Conservation (phyloP, 1,139 yeast genomes). For the Geotrichum fermentans region DNA sequence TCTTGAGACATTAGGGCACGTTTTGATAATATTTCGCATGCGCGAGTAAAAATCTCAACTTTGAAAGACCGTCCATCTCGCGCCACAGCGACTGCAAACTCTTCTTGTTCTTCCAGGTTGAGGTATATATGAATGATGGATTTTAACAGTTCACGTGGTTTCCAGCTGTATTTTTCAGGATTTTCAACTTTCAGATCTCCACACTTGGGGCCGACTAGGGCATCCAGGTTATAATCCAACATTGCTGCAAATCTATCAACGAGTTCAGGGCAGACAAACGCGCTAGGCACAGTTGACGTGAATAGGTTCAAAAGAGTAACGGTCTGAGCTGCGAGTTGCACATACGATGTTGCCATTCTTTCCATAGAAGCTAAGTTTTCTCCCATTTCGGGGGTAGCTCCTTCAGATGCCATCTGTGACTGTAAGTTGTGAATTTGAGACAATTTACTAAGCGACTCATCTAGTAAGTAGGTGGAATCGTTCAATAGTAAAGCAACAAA, state of each 20-base stretch:
- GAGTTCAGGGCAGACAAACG: constrained; percentile 82
- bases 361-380: constrained; percentile 56
- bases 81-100: constrained; percentile 75
- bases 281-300: constrained; percentile 79
- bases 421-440: constrained; percentile 73
- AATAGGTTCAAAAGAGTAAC: constrained; percentile 73
- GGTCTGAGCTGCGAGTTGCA: constrained; percentile 80
- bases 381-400: constrained; percentile 8
- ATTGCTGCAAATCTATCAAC: constrained; percentile 92
- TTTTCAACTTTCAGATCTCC: constrained; percentile 77
- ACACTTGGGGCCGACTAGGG: constrained; percentile 92
- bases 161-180: constrained; percentile 79
- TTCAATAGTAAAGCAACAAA: constrained; percentile 92
- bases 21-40: constrained; percentile 58
- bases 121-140: constrained; percentile 71
- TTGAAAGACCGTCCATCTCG: constrained; percentile 86
- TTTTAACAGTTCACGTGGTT: constrained; percentile 67
- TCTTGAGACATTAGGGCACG: constrained; percentile 51
- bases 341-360: constrained; percentile 71
- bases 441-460: constrained; percentile 80
- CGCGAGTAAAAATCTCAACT: constrained; percentile 60
- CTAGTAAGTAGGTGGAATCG: constrained; percentile 86
- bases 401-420: constrained; percentile 41
- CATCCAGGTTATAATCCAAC: constrained; percentile 86
- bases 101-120: constrained; percentile 59